Evolutionary conservation across 495 filamentous ascomycete species (phyloP).

Genomic region (Acidiella bohemica): DNA sequence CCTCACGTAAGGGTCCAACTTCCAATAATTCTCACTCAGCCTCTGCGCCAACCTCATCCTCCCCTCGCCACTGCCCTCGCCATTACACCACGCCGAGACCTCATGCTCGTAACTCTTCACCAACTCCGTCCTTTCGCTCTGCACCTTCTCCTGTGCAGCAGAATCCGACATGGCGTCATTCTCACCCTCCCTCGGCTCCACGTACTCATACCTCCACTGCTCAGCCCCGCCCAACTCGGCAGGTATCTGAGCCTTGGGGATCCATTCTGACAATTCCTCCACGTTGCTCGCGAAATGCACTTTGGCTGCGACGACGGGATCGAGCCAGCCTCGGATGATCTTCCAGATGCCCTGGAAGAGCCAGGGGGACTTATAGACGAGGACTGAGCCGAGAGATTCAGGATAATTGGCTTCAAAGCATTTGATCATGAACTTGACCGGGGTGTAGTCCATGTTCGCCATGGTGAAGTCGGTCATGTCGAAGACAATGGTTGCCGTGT

Average conservation of each 20-base stretch:
- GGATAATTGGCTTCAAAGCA: constrained; percentile 99
- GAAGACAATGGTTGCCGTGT: constrained; percentile 89
- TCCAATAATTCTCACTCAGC: constrained; percentile 71
- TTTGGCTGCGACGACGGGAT: constrained; percentile 89
- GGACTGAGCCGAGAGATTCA: constrained; percentile 75
- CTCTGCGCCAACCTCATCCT: constrained; percentile 41
- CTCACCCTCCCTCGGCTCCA: constrained; percentile 60
- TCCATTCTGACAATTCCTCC: constrained; percentile 65
- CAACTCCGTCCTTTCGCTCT: constrained; percentile 44
- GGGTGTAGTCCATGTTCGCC: constrained; percentile 95
- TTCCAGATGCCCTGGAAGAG: constrained; percentile 73
- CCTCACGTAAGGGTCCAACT: constrained; percentile 30
- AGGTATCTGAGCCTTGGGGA: constrained; percentile 55
- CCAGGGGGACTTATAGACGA: constrained; percentile 97
- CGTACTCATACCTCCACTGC: constrained; percentile 66
- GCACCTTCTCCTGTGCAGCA: constrained; percentile 44
- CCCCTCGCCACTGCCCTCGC: constrained; percentile 27
- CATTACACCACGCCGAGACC: constrained; percentile 55
- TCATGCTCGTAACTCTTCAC: constrained; percentile 56
- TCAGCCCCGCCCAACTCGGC: constrained; percentile 74
- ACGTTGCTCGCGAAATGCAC: constrained; percentile 84
- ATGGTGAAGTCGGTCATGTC: constrained; percentile 89
- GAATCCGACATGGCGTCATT: constrained; percentile 59
- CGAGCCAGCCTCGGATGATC: constrained; percentile 90
- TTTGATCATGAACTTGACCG: constrained; percentile 98